Percentiles rank a stretch among this genome's conserved stretches.
Evolutionary conservation across 2,329 filamentous ascomycete species (phyloP).

Genomic region (Fusarium sp.): DNA sequence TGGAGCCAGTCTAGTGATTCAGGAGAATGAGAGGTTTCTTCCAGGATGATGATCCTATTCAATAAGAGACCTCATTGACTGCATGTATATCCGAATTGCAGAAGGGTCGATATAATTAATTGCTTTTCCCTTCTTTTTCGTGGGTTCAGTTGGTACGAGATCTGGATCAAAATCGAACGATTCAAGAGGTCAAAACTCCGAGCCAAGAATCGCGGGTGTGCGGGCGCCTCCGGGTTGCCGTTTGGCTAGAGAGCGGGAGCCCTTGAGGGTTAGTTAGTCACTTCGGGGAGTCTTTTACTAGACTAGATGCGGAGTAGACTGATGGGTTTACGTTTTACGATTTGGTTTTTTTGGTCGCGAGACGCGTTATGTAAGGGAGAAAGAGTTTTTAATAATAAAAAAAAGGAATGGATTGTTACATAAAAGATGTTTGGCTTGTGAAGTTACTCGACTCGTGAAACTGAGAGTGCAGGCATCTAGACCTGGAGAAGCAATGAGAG

Average conservation of each 20-base stretch:
- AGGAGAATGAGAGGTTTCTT: background rate
- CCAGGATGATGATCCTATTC: background rate
- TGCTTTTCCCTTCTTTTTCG: background rate
- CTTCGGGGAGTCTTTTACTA: background rate
- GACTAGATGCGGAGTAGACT: too few species aligned
- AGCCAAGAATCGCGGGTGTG: background rate
- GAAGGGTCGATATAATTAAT: background rate
- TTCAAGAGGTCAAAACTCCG: background rate
- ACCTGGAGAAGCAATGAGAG: background rate
- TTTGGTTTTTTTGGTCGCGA: background rate
- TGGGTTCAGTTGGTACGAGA: background rate
- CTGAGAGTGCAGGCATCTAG: background rate
- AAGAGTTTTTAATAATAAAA: background rate
- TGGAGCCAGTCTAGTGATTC: background rate
- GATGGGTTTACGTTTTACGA: background rate
- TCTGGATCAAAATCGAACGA: background rate
- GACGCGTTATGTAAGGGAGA: background rate
- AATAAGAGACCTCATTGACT: too few species aligned
- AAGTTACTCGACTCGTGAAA: background rate
- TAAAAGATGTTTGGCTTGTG: background rate
- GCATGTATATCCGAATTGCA: background rate
- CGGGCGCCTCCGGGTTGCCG: background rate
- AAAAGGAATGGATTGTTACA: background rate
- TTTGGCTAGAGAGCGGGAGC: constrained; percentile 2
- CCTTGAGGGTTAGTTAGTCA: background rate